Conservation (phyloP, 2,329 filamentous ascomycete genomes). For the Nectriaceae sp. region DNA sequence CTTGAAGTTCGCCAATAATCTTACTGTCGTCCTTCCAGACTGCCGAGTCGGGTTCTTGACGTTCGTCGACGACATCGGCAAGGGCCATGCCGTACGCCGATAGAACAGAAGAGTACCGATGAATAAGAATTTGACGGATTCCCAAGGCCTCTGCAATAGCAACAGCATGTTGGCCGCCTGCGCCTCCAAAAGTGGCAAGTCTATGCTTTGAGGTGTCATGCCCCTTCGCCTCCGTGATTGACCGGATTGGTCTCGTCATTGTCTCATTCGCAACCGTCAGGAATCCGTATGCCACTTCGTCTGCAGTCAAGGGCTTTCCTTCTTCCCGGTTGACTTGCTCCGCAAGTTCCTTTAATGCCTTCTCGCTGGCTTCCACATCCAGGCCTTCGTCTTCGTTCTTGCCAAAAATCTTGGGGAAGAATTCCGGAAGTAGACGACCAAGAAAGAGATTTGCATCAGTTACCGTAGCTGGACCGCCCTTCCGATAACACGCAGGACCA, state of each 20-base stretch:
- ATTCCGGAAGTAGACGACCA: slow-evolving; percentile 81
- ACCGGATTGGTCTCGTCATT: slow-evolving; percentile 88
- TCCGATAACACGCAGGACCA: slow-evolving; percentile 87
- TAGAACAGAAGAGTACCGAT: slow-evolving; percentile 84
- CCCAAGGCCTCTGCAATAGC: slow-evolving; percentile 84
- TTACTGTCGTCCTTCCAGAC: slow-evolving; percentile 62
- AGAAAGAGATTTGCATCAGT: slow-evolving; percentile 90
- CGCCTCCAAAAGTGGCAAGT: slow-evolving; percentile 90
- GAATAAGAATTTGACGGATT: slow-evolving; percentile 82
- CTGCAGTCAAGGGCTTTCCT: slow-evolving; percentile 69
- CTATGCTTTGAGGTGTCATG: slow-evolving; percentile 88
- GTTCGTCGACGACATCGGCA: slow-evolving; percentile 89
- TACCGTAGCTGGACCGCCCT: slow-evolving; percentile 87
- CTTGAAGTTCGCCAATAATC: slow-evolving; percentile 62
- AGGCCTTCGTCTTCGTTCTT: slow-evolving; percentile 82
- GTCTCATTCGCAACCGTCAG: slow-evolving; percentile 88
- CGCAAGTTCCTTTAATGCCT: slow-evolving; percentile 74
- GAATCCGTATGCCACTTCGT: slow-evolving; percentile 89
- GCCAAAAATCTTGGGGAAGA: slow-evolving; percentile 95
- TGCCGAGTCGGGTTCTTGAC: slow-evolving; percentile 73
- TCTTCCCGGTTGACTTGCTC: slow-evolving; percentile 77
- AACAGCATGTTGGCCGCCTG: slow-evolving; percentile 90
- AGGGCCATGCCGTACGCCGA: slow-evolving; percentile 93
- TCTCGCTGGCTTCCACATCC: slow-evolving; percentile 74
- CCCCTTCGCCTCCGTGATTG: slow-evolving; percentile 88